These are phyloP conservation scores for Ceratocystis cubensis DNA, from an alignment of 2,329 filamentous ascomycete genomes.

Conservation along the genomic window DNA sequence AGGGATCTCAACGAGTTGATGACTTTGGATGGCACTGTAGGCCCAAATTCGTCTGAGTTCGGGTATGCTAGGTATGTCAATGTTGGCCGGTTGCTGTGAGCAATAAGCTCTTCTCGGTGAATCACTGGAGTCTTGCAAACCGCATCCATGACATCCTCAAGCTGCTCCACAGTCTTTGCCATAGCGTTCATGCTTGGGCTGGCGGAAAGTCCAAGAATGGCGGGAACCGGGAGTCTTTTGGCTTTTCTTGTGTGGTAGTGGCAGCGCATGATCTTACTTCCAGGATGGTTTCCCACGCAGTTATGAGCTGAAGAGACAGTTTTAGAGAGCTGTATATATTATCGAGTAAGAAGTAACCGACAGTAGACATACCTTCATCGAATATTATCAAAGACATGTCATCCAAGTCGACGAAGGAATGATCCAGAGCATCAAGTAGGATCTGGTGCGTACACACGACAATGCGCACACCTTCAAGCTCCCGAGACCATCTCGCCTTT, in stretches of 20 bases:
- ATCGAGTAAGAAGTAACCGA: neutral
- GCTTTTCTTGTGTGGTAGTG: slow-evolving; percentile 49
- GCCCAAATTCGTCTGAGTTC: neutral
- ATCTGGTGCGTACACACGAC: slow-evolving; percentile 68
- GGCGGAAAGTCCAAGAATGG: slow-evolving; percentile 67
- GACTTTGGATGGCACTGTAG: neutral
- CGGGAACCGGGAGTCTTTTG: slow-evolving; percentile 38
- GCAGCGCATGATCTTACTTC: slow-evolving; percentile 57
- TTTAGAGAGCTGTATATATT: neutral
- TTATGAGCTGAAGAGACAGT: slow-evolving; percentile 50
- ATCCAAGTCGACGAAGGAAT: slow-evolving; percentile 58
- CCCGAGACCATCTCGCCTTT: slow-evolving; percentile 51
- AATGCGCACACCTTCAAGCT: slow-evolving; percentile 53
- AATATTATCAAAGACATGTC: slow-evolving; percentile 60
- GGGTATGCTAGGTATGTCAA: slow-evolving; percentile 18
- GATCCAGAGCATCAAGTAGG: slow-evolving; percentile 57
- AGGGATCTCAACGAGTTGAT: slow-evolving; percentile 3
- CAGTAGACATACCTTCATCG: slow-evolving; percentile 56
- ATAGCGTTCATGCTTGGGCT: slow-evolving; percentile 58
- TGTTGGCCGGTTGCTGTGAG: slow-evolving; percentile 53
- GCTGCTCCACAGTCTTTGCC: slow-evolving; percentile 40
- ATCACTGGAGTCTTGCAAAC: slow-evolving; percentile 54
- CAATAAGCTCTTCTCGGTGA: slow-evolving; percentile 57
- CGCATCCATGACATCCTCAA: slow-evolving; percentile 61
- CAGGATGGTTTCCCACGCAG: slow-evolving; percentile 50